These are phyloP conservation scores for Colletotrichum agaves DNA, from an alignment of 2,329 filamentous ascomycete species.

Conservation along the genomic window DNA sequence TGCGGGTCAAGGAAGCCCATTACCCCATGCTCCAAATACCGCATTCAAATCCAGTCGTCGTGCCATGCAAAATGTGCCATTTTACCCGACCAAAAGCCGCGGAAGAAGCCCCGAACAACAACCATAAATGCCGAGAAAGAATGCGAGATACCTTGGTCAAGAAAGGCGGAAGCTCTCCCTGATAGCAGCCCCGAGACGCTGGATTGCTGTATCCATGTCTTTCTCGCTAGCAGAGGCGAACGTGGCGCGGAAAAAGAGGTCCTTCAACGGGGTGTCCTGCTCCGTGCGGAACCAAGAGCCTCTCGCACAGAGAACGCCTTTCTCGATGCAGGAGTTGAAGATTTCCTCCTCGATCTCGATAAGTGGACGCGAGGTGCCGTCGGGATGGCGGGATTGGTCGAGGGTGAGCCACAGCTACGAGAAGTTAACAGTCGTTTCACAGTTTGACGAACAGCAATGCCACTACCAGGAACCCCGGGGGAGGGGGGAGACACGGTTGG, in stretches of 20 bases:
- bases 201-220: slow-evolving; percentile 77
- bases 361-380: slow-evolving; percentile 62
- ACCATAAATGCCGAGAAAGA: not conserved
- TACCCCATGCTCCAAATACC: too few species aligned
- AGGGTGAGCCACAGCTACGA: slow-evolving; percentile 77
- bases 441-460: too few species aligned
- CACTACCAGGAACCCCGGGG: too few species aligned
- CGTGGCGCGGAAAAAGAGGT: slow-evolving; percentile 89
- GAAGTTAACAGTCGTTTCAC: not conserved
- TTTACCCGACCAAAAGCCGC: too few species aligned
- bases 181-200: slow-evolving; percentile 80
- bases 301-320: slow-evolving; percentile 82
- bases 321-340: slow-evolving; percentile 79
- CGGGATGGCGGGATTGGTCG: slow-evolving; percentile 73
- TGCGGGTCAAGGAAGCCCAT: too few species aligned
- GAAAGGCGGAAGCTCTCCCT: slow-evolving; percentile 61
- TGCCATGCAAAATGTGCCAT: too few species aligned
- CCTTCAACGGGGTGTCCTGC: slow-evolving; percentile 65
- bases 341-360: slow-evolving; percentile 85
- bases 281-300: slow-evolving; percentile 94
- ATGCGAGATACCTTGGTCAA: not conserved
- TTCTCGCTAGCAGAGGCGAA: slow-evolving; percentile 83
- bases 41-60: too few species aligned
- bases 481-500: not conserved
- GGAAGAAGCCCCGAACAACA: not conserved